A percentile compares a stretch with the other conserved stretches of the same genome.
Evolutionary conservation across 805 yeast genomes (phyloP).

Genomic region (Torulaspora quercuum): DNA sequence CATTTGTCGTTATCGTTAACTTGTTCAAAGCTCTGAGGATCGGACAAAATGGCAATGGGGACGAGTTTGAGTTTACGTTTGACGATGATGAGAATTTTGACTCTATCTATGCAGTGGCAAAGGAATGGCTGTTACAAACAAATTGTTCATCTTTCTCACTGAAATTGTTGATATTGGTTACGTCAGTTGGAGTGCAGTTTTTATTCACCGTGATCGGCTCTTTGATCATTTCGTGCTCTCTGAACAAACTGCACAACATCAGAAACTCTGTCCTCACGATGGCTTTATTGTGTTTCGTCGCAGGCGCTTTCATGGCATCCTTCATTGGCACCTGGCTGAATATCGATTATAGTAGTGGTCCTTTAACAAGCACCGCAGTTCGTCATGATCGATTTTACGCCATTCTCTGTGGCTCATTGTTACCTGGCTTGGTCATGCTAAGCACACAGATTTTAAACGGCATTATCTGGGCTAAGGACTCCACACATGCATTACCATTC

Average conservation of each 20-base stretch:
- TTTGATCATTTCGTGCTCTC: slow-evolving; percentile 53
- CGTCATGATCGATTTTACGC: slow-evolving; percentile 31
- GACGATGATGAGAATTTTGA: slow-evolving; percentile 30
- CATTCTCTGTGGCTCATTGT: slow-evolving; percentile 46
- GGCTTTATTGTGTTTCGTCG: slow-evolving; percentile 55
- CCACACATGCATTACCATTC: slow-evolving; percentile 75
- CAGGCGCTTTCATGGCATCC: slow-evolving; percentile 74
- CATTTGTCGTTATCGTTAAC: slow-evolving; percentile 61
- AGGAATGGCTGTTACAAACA: slow-evolving; percentile 49
- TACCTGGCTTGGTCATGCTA: slow-evolving; percentile 47
- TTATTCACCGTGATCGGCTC: slow-evolving; percentile 63
- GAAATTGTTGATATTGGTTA: slow-evolving; percentile 48
- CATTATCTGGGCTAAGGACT: slow-evolving; percentile 71
- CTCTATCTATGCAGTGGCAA: slow-evolving; percentile 41
- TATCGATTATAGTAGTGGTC: slow-evolving; percentile 36
- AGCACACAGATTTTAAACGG: slow-evolving; percentile 56
- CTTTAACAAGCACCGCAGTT: slow-evolving; percentile 1
- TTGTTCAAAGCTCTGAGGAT: slow-evolving; percentile 39
- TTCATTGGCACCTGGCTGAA: slow-evolving; percentile 61
- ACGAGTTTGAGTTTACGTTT: slow-evolving; percentile 17
- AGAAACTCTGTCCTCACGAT: slow-evolving; percentile 65
- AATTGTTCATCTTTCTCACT: slow-evolving; percentile 34
- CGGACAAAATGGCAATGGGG: slow-evolving; percentile 21
- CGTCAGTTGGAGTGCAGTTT: slow-evolving; percentile 74
- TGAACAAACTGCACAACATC: slow-evolving; percentile 58